Percentiles rank a stretch among this genome's conserved stretches.
phyloP scores from a whole-genome alignment of 805 yeast genomes.

The Hanseniaspora mollemarum region DNA sequence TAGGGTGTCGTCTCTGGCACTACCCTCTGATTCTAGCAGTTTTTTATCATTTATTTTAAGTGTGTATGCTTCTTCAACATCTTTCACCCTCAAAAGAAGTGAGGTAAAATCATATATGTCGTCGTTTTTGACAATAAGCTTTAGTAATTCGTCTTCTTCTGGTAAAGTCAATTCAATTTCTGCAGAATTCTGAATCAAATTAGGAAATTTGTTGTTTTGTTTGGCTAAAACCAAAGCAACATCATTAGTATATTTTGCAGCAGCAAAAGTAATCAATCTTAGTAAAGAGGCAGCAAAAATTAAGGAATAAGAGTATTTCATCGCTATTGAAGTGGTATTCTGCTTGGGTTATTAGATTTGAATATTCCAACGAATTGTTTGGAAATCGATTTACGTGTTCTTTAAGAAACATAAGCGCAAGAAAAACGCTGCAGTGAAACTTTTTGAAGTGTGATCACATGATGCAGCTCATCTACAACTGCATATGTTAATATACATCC shows the following conservation, averaged over 20 bases:
- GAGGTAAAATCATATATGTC: slow-evolving; percentile 4
- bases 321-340: background rate
- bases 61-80: slow-evolving; percentile 12
- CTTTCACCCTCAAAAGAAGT: slow-evolving; percentile 1
- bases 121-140: slow-evolving; percentile 11
- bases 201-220: slow-evolving; percentile 6
- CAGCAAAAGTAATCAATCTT: background rate
- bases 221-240: slow-evolving; percentile 10
- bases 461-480: no score
- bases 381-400: background rate
- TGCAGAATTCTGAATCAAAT: background rate
- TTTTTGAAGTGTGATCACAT: no score
- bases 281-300: background rate
- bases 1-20: background rate
- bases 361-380: background rate
- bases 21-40: background rate
- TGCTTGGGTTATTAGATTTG: background rate
- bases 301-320: background rate
- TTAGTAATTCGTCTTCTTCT: slow-evolving; percentile 12
- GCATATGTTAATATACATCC: no score
- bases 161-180: slow-evolving; percentile 10
- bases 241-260: background rate
- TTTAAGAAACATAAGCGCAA: background rate
- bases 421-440: no score
- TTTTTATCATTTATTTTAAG: slow-evolving; percentile 5